A percentile compares a stretch with the other conserved stretches of the same genome.
These are phyloP conservation scores for Alternaria panax DNA, from an alignment of 2,329 filamentous ascomycete genomes.

Conservation along the genomic window DNA sequence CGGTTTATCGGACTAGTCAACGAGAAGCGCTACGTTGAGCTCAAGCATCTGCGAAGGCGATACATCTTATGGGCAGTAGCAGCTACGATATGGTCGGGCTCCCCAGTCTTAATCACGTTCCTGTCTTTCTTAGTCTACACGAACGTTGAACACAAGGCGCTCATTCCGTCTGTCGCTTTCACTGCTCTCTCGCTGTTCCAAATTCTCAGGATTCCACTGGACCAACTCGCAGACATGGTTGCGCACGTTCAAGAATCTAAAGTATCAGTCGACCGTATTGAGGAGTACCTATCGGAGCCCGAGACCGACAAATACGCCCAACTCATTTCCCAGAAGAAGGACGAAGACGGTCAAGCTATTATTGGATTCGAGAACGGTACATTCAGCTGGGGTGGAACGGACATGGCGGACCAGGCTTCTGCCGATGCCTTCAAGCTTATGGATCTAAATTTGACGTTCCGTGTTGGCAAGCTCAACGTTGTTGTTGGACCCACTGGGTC, in stretches of 20 bases:
- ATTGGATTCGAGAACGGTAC: conserved; percentile 88
- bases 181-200: conserved; percentile 96
- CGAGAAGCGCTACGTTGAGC: conserved; percentile 82
- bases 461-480: conserved; percentile 86
- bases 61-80: conserved; percentile 93
- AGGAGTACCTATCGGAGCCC: conserved; percentile 90
- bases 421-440: conserved; percentile 77
- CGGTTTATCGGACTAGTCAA: conserved; percentile 86
- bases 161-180: conserved; percentile 93
- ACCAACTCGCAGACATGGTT: conserved; percentile 98
- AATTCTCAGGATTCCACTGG: conserved; percentile 87
- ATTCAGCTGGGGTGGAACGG: conserved; percentile 82
- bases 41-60: conserved; percentile 77
- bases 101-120: conserved; percentile 94
- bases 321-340: conserved; percentile 72
- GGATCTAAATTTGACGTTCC: conserved; percentile 82
- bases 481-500: conserved; percentile 92
- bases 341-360: conserved; percentile 72
- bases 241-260: conserved; percentile 97
- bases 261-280: conserved; percentile 94
- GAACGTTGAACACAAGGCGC: conserved; percentile 82
- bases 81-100: conserved; percentile 95
- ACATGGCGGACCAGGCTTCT: conserved; percentile 61
- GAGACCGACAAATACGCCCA: conserved; percentile 97
- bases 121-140: conserved; percentile 96